Evolutionary conservation across 2,329 filamentous ascomycete species (phyloP).

Genomic region (Fusarium nisikadoi): DNA sequence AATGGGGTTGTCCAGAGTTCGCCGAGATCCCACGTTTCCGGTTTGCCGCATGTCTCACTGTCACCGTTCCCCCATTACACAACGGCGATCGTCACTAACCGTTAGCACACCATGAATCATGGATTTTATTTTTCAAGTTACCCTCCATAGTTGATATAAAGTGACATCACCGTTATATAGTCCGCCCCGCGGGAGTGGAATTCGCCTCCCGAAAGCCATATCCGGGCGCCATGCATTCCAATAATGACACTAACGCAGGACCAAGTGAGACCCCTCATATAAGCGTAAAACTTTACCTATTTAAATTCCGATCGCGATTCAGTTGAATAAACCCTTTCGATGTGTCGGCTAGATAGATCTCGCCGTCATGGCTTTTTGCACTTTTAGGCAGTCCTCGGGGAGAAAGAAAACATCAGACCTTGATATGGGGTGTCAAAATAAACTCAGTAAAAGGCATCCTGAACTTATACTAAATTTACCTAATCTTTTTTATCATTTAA

Average conservation of each 20-base stretch:
- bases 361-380: not conserved
- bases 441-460: no score
- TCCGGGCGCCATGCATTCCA: constrained; percentile 24
- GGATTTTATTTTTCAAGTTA: not conserved
- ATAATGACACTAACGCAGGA: not conserved
- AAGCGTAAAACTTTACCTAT: not conserved
- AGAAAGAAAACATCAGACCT: no score
- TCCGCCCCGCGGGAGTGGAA: not conserved
- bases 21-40: not conserved
- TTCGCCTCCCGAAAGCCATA: not conserved
- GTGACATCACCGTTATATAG: not conserved
- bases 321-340: not conserved
- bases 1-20: not conserved
- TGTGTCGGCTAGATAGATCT: not conserved
- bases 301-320: not conserved
- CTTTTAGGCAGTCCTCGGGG: no score
- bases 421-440: no score
- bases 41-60: not conserved
- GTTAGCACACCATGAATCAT: not conserved
- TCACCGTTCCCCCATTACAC: no score
- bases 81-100: not conserved
- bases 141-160: fast-evolving
- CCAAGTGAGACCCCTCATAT: not conserved
- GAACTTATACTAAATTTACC: no score
- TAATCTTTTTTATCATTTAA: no score